Evolutionary conservation across 2,329 filamentous ascomycete species (phyloP), one percentile per base, ranked within the genome.

Genomic region (Didymella lethalis): DNA sequence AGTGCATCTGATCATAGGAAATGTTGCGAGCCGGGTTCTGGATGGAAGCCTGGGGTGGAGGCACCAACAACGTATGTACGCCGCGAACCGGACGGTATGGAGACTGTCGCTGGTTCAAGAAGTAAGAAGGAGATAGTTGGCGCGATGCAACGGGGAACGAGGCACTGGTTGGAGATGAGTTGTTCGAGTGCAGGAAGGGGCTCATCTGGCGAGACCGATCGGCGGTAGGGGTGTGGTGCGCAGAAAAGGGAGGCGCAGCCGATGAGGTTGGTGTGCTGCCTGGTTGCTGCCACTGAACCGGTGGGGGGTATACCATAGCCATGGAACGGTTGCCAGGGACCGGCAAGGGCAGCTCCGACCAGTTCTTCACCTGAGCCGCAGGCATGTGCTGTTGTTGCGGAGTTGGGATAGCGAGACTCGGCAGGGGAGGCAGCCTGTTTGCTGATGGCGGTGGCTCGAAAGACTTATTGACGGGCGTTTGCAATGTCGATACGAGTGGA

Each of bases 61-160:
- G 93, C 58, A 95, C 92, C 29, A 97, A 83, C n/a, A 98, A 85
- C 0, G 92, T 96, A 67, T 95, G 93, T 59, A 97, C 92, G 61
- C 92, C 86, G 52, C 93, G 90, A 38, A 97, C 90, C 1, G 94
- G 94, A 64, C 92, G 91, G 78, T 98, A 98, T 3, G 95, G 95
- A 54, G 94, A 98, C 63, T 91, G 89, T 56, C 95, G 87, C 74
- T 97, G 92, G 71, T 91, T 90, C 36, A 97, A 83, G 77, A 96
- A 96, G 70, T 92, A 87, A 11, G 91, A 93, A 0, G 94, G 94
- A 31, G 95, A 98, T 64, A 95, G 85, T 31, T 91, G 89, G 44
- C 87, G 86, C 6, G 90, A 88, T 8, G 88, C 86, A 51, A 87
- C 84, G n/a, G 57, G 51, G 52, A 85, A 90, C 23, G 86, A 83